A percentile compares a stretch with the other conserved stretches of the same genome.
Evolutionary conservation across 2,329 filamentous ascomycete species (phyloP).

Genomic region (Arthrobotrys musiformis): DNA sequence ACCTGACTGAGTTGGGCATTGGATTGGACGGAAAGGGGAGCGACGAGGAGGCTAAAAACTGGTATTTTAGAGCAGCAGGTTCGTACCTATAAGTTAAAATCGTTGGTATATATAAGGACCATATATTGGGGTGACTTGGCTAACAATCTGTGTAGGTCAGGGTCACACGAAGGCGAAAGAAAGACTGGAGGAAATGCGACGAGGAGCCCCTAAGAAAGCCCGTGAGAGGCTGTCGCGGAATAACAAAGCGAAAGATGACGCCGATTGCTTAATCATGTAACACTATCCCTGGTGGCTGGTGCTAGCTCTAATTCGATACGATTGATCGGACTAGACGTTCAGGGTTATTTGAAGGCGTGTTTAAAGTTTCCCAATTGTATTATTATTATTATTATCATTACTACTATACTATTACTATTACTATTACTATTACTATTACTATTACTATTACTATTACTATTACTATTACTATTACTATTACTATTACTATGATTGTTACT

Average conservation of each 20-base stretch:
- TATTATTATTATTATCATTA: constrained; percentile 15
- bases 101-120: too few species aligned
- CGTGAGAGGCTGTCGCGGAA: constrained; percentile 83
- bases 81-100: constrained; percentile 75
- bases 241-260: constrained; percentile 85
- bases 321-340: background rate
- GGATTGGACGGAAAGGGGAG: constrained; percentile 76
- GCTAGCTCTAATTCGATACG: background rate
- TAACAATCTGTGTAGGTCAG: constrained; percentile 72
- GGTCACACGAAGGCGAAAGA: constrained; percentile 94
- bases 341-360: background rate
- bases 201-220: constrained; percentile 78
- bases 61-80: constrained; percentile 98
- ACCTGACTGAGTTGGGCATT: constrained; percentile 95
- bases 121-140: background rate
- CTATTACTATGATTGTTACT: too few species aligned
- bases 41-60: constrained; percentile 93
- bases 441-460: too few species aligned
- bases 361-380: constrained; percentile 2
- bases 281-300: background rate
- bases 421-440: too few species aligned
- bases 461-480: too few species aligned
- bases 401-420: too few species aligned
- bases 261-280: constrained; percentile 88
- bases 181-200: constrained; percentile 89